Base-by-base conservation (phyloP, 148 eudicot genomes). In the Camellia granthamiana region DNA sequence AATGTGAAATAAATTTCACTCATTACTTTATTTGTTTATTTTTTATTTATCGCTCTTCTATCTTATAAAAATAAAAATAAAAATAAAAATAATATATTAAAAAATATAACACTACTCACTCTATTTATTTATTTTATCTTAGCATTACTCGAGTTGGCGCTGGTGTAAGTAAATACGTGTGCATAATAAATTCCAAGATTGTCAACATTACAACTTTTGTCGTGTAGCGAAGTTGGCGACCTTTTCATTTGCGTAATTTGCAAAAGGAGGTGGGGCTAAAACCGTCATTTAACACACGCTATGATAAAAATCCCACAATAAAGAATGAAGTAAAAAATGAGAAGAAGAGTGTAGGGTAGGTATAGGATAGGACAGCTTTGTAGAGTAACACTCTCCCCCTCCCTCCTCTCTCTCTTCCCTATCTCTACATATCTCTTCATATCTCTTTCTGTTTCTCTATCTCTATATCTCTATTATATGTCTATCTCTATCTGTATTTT, bases 361-460 rank as follows among this genome's bases (percentile, higher is more conserved):
- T 80, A 69, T 61, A 77, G 80, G 85, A 83, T 73, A 83, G 83
- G 87, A 87, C 86, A 87, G 88, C 88, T 83, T 79, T 82, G 85
- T 82, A 80, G 80, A 58, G 85, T 80, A 84, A 69, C 78, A 68
- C 65, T 47, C 58, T 51, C 72, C 21, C 3, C 5, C 1, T 9
- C 69, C 19, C 72, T 6, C 4, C 15, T 54, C 61, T 16, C 21
- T 7, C 77, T 71, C 87, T 30, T 82, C 80, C 44, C 56, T 60
- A 18, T 66, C 43, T 68, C 43, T 46, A 1, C 30, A 2, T 72
- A 7, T 68, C 46, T 23, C 30, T 23, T 23, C 30, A 23, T 7
- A 13, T 43, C 54, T 41, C 58, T 64, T 63, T 81, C 49, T n/a
- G 41, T 82, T 15, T 77, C 86, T 80, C 80, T 55, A 52, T 69